These are phyloP conservation scores for Phytopythium aichiense DNA, from an alignment of 352 stramenopile genomes.

Conservation along the genomic window DNA sequence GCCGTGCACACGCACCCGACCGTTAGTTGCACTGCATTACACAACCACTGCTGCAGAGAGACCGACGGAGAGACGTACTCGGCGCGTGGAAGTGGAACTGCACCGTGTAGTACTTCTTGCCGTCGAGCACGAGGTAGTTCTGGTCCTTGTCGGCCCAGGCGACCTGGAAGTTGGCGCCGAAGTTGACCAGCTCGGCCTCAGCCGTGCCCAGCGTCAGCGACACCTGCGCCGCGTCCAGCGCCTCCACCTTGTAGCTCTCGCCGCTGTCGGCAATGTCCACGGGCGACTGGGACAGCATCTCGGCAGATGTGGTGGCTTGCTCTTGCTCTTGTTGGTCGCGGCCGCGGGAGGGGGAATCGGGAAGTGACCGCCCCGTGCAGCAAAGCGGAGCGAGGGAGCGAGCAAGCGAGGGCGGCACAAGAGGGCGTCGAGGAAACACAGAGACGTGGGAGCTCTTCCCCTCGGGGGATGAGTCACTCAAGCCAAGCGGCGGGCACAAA, in stretches of 20 bases:
- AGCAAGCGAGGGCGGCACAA: not conserved
- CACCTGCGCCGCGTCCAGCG: constrained; percentile 17
- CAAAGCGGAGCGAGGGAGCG: not conserved
- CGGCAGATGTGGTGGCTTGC: not conserved
- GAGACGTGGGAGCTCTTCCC: not conserved
- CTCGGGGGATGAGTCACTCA: not conserved
- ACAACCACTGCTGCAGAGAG: not conserved
- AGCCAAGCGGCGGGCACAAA: not conserved
- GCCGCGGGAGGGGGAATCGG: not conserved
- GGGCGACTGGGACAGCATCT: constrained; percentile 37
- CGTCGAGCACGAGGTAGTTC: constrained; percentile 40
- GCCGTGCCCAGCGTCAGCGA: constrained; percentile 23
- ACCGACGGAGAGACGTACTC: constrained; percentile 27
- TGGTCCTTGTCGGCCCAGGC: constrained; percentile 34
- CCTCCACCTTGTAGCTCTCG: constrained; percentile 13
- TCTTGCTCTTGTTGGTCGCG: not conserved
- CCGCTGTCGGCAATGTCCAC: constrained; percentile 45
- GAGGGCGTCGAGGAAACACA: too few relatives aligned
- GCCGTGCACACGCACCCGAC: constrained; percentile 11
- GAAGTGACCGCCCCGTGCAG: not conserved
- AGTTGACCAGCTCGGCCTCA: constrained; percentile 30
- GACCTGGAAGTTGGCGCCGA: constrained; percentile 47
- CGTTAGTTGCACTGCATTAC: not conserved
- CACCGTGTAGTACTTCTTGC: constrained; percentile 50
- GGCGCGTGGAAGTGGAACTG: constrained; percentile 70